Evolutionary conservation across 495 filamentous ascomycete species (phyloP).

Genomic region (Penicillium antarcticum): DNA sequence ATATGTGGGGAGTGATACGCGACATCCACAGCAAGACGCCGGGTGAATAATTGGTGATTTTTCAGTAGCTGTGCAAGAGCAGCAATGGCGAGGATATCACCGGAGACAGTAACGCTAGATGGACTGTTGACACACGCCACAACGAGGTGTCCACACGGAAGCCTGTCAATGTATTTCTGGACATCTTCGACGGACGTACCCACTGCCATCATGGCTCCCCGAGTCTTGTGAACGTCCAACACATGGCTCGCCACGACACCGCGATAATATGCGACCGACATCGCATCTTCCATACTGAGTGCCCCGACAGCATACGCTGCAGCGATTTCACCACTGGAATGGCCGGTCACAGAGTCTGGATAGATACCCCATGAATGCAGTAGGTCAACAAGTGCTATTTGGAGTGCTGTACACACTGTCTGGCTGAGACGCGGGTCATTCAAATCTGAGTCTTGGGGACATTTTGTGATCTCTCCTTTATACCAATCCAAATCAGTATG

Average conservation of each 20-base stretch:
- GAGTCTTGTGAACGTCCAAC: neutral
- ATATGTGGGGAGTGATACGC: conserved; percentile 69
- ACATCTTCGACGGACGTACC: conserved; percentile 22
- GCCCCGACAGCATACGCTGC: conserved; percentile 32
- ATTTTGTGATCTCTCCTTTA: conserved; percentile 11
- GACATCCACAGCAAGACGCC: conserved; percentile 53
- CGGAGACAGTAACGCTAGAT: conserved; percentile 43
- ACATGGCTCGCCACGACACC: conserved; percentile 17
- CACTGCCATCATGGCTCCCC: conserved; percentile 36
- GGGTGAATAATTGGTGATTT: conserved; percentile 46
- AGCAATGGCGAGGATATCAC: conserved; percentile 24
- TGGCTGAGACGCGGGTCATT: conserved; percentile 16
- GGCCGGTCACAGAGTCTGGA: conserved; percentile 46
- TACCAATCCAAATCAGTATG: neutral
- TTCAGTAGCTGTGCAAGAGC: conserved; percentile 42
- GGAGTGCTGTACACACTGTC: conserved; percentile 25
- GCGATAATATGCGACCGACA: conserved; percentile 26
- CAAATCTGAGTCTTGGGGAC: conserved; percentile 4
- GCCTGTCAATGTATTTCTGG: conserved; percentile 9
- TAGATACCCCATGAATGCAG: conserved; percentile 25
- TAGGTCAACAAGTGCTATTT: conserved; percentile 34
- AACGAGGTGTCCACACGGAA: conserved; percentile 13
- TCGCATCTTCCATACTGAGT: conserved; percentile 35
- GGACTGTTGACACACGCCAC: conserved; percentile 50
- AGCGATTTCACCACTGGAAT: conserved; percentile 60